phyloP scores from a whole-genome alignment of 306 rosid genomes.

The Adenanthera pavonina region DNA sequence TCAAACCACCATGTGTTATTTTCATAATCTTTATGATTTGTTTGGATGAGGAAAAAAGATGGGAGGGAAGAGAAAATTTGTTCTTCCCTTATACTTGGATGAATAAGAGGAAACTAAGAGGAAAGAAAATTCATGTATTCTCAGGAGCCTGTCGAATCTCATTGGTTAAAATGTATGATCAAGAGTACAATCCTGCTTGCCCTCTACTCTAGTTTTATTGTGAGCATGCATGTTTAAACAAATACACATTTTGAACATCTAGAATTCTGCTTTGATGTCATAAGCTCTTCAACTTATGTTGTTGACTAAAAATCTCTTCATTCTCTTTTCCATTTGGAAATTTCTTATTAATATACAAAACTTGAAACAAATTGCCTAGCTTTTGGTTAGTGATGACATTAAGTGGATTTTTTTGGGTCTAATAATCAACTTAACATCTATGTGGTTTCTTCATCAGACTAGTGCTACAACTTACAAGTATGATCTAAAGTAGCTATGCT shows the following conservation, averaged over 20 bases:
- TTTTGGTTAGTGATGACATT: conserved; percentile 94
- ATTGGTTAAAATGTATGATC: conserved; percentile 26
- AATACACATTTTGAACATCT: conserved; percentile 22
- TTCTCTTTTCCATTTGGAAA: neutral
- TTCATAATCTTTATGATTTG: no score
- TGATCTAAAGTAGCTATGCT: neutral
- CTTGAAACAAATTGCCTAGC: conserved; percentile 60
- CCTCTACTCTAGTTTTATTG: conserved; percentile 17
- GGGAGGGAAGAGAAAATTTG: no score
- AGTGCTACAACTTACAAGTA: conserved; percentile 99
- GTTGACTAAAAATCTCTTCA: conserved; percentile 6
- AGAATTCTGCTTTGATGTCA: conserved; percentile 26
- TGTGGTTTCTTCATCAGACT: conserved; percentile 99
- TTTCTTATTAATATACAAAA: conserved; percentile 29
- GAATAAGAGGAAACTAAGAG: no score
- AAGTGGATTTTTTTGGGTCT: conserved; percentile 88
- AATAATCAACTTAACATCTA: conserved; percentile 97
- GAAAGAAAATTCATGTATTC: neutral
- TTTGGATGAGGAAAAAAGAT: no score
- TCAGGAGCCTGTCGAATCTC: conserved; percentile 9
- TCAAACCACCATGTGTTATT: no score
- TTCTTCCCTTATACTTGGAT: no score
- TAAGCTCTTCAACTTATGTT: conserved; percentile 16
- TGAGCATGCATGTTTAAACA: conserved; percentile 6
- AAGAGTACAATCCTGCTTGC: conserved; percentile 11